A percentile compares a stretch with the other conserved stretches of the same genome.
Evolutionary conservation across 345 rosid species (phyloP).

Genomic region (Ceriops decandra): DNA sequence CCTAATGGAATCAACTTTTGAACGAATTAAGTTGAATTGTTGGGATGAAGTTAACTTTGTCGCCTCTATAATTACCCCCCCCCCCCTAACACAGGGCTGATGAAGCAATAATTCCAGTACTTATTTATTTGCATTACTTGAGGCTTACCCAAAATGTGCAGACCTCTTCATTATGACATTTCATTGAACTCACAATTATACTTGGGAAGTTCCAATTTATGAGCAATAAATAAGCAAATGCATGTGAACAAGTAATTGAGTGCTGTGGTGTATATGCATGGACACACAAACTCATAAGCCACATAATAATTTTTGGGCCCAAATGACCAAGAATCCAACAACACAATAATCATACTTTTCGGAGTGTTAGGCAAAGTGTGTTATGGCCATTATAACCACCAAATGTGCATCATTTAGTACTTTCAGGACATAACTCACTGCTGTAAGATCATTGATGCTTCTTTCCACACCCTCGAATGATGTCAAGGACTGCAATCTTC

Average conservation of each 20-base stretch:
- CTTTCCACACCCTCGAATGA: constrained; percentile 36
- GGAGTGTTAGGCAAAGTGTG: constrained; percentile 29
- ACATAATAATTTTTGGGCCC: constrained; percentile 19
- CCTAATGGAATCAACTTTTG: no score
- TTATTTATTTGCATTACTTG: constrained; percentile 19
- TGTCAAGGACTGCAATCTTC: constrained; percentile 32
- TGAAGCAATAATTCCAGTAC: constrained; percentile 11
- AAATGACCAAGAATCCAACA: constrained; percentile 33
- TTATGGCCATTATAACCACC: constrained; percentile 30
- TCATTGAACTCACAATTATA: constrained; percentile 6
- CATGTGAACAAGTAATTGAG: constrained; percentile 43
- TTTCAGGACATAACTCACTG: constrained; percentile 23
- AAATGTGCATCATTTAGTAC: constrained; percentile 44
- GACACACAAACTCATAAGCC: constrained; percentile 11
- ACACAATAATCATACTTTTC: constrained; percentile 40
- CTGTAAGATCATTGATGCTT: neutral
- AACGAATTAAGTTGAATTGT: no score
- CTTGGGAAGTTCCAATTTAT: neutral
- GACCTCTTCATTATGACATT: constrained; percentile 24
- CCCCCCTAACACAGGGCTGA: neutral
- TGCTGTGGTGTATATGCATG: constrained; percentile 1
- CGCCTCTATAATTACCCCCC: neutral
- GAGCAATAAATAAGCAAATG: constrained; percentile 16
- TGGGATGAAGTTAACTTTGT: no score
- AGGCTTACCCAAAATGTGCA: constrained; percentile 22